Evolutionary conservation across 179 eudicot genomes (phyloP).

Genomic region (Vitellaria paradoxa): DNA sequence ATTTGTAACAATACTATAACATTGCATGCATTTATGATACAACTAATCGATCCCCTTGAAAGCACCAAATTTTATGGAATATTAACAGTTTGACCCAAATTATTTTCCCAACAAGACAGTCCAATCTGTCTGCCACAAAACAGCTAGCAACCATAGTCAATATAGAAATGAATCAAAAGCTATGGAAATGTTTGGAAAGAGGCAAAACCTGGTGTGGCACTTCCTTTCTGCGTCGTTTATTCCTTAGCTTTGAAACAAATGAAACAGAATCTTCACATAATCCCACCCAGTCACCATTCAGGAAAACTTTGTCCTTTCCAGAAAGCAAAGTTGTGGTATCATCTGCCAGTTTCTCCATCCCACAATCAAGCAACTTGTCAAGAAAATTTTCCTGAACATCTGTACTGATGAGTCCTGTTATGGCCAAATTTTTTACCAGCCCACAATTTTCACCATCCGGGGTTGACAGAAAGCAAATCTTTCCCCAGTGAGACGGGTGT

Average conservation of each 20-base stretch:
- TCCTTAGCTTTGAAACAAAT: slow-evolving; percentile 61
- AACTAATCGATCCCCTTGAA: background rate
- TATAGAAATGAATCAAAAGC: background rate
- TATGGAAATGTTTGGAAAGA: background rate
- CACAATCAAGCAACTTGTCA: slow-evolving; percentile 46
- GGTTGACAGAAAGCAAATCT: slow-evolving; percentile 77
- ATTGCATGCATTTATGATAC: background rate
- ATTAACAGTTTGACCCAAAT: background rate
- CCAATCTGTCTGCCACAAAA: background rate
- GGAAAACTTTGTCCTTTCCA: slow-evolving; percentile 58
- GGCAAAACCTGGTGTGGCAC: slow-evolving; percentile 57
- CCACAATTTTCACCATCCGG: slow-evolving; percentile 98
- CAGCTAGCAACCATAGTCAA: background rate
- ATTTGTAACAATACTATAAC: background rate
- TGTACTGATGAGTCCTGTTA: slow-evolving; percentile 77
- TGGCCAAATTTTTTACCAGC: slow-evolving; percentile 84
- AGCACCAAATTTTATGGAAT: background rate
- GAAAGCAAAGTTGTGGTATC: slow-evolving; percentile 47
- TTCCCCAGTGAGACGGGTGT: slow-evolving; percentile 98
- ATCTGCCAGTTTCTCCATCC: slow-evolving; percentile 64
- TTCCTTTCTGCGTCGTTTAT: slow-evolving; percentile 51
- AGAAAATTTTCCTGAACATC: slow-evolving; percentile 32
- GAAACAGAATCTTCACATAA: slow-evolving; percentile 53
- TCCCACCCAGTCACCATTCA: slow-evolving; percentile 91
- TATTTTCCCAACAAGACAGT: background rate